A percentile compares a stretch with the other conserved stretches of the same genome.
phyloP scores from a whole-genome alignment of 371 early-diverging fungal genomes.

The Mucor piriformis region DNA sequence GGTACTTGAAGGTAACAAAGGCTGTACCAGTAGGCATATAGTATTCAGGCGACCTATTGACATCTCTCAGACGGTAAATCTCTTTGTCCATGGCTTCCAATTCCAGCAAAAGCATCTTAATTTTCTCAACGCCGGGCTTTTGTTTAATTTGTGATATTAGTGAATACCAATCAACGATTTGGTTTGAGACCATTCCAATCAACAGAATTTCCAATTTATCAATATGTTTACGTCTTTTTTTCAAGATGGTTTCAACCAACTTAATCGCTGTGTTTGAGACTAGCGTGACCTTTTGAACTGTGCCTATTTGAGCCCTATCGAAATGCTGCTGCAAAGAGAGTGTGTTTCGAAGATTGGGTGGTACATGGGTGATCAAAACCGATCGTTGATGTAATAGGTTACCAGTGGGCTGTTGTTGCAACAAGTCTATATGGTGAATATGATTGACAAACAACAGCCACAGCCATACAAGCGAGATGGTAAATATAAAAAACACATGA shows the following conservation, averaged over 20 bases:
- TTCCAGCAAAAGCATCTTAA: constrained; percentile 10
- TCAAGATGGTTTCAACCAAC: constrained; percentile 14
- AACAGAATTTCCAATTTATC: constrained; percentile 35
- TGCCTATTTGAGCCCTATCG: constrained; percentile 38
- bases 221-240: constrained; percentile 21
- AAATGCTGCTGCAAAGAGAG: constrained; percentile 38
- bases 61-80: constrained; percentile 32
- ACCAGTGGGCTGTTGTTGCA: constrained; percentile 12
- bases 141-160: neutral
- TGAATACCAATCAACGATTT: neutral
- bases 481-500: constrained; percentile 42
- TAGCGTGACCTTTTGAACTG: constrained; percentile 41
- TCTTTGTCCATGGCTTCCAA: constrained; percentile 28
- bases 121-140: neutral
- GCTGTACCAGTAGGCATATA: constrained; percentile 62
- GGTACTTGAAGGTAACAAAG: constrained; percentile 62
- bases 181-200: constrained; percentile 23
- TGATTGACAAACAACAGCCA: constrained; percentile 56
- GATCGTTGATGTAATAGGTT: constrained; percentile 19
- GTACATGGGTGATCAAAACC: constrained; percentile 42
- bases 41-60: constrained; percentile 37
- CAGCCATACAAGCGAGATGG: constrained; percentile 44
- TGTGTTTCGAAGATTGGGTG: constrained; percentile 41
- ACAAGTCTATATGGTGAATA: constrained; percentile 45
- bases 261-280: constrained; percentile 34